phyloP scores from a whole-genome alignment of 1,284 basidiomycete species.

The Grifola frondosa region DNA sequence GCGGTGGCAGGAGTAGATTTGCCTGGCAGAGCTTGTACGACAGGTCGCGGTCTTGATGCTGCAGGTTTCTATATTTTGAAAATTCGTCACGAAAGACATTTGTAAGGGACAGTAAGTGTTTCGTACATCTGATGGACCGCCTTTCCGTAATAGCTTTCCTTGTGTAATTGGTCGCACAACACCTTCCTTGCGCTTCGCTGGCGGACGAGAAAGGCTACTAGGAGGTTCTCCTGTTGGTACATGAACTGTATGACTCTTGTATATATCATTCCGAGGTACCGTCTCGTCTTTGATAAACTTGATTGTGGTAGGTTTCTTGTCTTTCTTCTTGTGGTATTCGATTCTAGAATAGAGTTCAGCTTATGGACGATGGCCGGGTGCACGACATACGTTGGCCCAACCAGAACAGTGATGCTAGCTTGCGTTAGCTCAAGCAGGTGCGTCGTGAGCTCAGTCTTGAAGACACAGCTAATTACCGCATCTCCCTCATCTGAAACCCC shows the following conservation, averaged over 20 bases:
- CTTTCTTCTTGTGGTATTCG: slow-evolving; percentile 95
- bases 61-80: slow-evolving; percentile 19
- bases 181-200: slow-evolving; percentile 86
- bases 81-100: not conserved
- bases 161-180: slow-evolving; percentile 81
- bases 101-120: slow-evolving; percentile 8
- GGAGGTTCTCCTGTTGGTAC: slow-evolving; percentile 89
- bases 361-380: slow-evolving; percentile 1
- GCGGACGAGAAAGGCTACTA: slow-evolving; percentile 77
- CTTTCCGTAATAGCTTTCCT: slow-evolving; percentile 78
- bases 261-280: slow-evolving; percentile 77
- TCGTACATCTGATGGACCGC: slow-evolving; percentile 67
- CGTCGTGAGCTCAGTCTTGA: slow-evolving; percentile 95
- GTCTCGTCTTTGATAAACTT: slow-evolving; percentile 91
- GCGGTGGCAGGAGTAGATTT: slow-evolving; percentile 36
- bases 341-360: slow-evolving; percentile 47
- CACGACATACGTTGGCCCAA: slow-evolving; percentile 72
- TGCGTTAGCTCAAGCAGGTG: slow-evolving; percentile 82
- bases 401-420: slow-evolving; percentile 72
- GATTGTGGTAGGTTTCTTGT: slow-evolving; percentile 91
- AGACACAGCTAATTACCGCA: slow-evolving; percentile 86
- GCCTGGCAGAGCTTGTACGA: slow-evolving; percentile 58
- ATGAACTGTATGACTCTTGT: slow-evolving; percentile 93
- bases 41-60: slow-evolving; percentile 57
- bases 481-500: slow-evolving; percentile 90